Percentiles rank a stretch among this genome's conserved stretches.
Evolutionary conservation across 352 stramenopile genomes (phyloP).

Genomic region (Globisporangium radiosum): DNA sequence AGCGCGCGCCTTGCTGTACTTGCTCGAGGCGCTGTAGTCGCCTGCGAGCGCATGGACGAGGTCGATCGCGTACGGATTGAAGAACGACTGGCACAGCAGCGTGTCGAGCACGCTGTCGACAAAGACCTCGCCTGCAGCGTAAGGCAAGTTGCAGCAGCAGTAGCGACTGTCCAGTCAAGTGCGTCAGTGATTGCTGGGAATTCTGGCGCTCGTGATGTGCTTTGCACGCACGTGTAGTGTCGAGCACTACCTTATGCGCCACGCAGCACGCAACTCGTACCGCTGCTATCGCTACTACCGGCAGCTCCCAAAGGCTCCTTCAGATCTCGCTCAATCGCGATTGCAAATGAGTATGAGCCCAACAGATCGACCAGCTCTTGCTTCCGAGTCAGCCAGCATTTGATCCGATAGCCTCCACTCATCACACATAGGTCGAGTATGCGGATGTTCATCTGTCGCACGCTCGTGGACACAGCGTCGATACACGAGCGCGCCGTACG

Average conservation of each 20-base stretch:
- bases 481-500: too few relatives aligned
- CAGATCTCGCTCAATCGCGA: not conserved
- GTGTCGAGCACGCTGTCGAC: constrained; percentile 56
- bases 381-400: too few relatives aligned
- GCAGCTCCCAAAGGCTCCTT: not conserved
- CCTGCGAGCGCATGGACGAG: constrained; percentile 44
- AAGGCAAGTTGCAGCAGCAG: constrained; percentile 4
- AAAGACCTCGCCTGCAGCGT: constrained; percentile 51
- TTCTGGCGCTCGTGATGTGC: too few relatives aligned
- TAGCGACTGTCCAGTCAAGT: too few relatives aligned
- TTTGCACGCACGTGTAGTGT: not conserved
- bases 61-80: constrained; percentile 65
- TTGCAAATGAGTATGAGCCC: not conserved
- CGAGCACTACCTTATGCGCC: too few relatives aligned
- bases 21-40: constrained; percentile 22
- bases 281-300: too few relatives aligned
- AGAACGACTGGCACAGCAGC: constrained; percentile 65
- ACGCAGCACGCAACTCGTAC: too few relatives aligned
- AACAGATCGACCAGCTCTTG: not conserved
- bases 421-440: too few relatives aligned
- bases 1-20: constrained; percentile 6
- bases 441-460: too few relatives aligned
- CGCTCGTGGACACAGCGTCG: too few relatives aligned
- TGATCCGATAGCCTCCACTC: not conserved
- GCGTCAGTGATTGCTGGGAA: too few relatives aligned